Evolutionary conservation across 345 rosid species (phyloP).

Genomic region (Populus deltoides): DNA sequence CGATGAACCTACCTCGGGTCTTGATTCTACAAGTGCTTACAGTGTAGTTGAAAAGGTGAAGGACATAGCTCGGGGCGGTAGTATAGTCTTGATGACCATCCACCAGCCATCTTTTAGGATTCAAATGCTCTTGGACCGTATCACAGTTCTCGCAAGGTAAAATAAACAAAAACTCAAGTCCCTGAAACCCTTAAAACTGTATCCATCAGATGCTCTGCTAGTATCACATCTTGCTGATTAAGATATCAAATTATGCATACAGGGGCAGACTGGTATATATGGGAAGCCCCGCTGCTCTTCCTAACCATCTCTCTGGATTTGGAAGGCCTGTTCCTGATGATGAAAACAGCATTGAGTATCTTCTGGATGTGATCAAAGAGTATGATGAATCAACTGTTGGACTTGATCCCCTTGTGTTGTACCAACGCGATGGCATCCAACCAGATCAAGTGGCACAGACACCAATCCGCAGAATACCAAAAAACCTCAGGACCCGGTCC

Average conservation of each 20-base stretch:
- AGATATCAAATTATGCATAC: constrained; percentile 10
- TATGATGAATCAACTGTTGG: constrained; percentile 65
- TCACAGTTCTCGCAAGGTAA: constrained; percentile 28
- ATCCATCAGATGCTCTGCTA: neutral
- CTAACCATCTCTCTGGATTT: constrained; percentile 53
- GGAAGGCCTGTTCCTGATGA: constrained; percentile 74
- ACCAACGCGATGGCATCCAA: constrained; percentile 55
- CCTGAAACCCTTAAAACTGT: neutral
- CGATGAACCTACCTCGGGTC: constrained; percentile 88
- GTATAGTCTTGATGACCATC: constrained; percentile 73
- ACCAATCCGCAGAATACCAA: constrained; percentile 40
- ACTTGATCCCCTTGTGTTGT: constrained; percentile 56
- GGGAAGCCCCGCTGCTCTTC: constrained; percentile 56
- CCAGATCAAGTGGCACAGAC: constrained; percentile 48
- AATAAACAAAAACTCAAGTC: neutral
- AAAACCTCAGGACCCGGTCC: constrained; percentile 26
- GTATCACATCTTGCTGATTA: neutral
- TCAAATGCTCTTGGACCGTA: constrained; percentile 56
- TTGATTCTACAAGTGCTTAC: constrained; percentile 78
- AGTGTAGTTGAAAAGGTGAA: constrained; percentile 86
- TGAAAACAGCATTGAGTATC: constrained; percentile 69
- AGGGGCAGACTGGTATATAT: constrained; percentile 55
- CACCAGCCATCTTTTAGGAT: constrained; percentile 76
- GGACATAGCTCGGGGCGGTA: constrained; percentile 67
- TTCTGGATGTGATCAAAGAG: constrained; percentile 71